Percentiles rank a stretch among this genome's conserved stretches.
Conservation (phyloP, 768 basidiomycete species). For the Trametes cingulata region DNA sequence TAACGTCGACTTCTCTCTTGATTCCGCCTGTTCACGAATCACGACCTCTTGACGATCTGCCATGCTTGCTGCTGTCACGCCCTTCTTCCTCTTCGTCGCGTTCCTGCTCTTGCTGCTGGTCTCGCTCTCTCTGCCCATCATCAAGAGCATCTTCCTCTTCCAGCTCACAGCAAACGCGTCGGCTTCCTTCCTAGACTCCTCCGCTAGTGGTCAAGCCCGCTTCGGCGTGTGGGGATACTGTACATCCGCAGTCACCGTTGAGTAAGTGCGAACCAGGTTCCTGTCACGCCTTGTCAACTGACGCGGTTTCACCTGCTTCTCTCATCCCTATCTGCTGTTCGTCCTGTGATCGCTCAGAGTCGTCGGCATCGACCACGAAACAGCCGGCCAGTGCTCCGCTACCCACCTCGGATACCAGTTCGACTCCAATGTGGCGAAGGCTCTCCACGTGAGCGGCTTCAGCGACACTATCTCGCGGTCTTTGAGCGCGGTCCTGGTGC, state of each 20-base stretch:
- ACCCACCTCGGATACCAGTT: slow-evolving; percentile 56
- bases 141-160: slow-evolving; percentile 56
- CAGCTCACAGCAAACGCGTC: slow-evolving; percentile 41
- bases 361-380: slow-evolving; percentile 41
- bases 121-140: slow-evolving; percentile 61
- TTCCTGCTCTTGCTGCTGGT: slow-evolving; percentile 64
- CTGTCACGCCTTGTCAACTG: slow-evolving; percentile 3
- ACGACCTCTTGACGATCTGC: slow-evolving; percentile 5
- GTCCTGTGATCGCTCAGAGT: slow-evolving; percentile 35
- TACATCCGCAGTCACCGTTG: slow-evolving; percentile 45
- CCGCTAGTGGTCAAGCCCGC: slow-evolving; percentile 40
- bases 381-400: slow-evolving; percentile 46
- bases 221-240: slow-evolving; percentile 73
- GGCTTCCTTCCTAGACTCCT: slow-evolving; percentile 35
- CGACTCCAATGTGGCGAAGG: slow-evolving; percentile 47
- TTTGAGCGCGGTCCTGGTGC: slow-evolving; percentile 50
- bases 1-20: background rate
- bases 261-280: slow-evolving; percentile 35
- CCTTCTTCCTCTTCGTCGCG: slow-evolving; percentile 49
- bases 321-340: slow-evolving; percentile 16
- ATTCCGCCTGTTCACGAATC: background rate
- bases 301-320: slow-evolving; percentile 13
- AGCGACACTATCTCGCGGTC: slow-evolving; percentile 45
- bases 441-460: slow-evolving; percentile 39
- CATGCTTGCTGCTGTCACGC: slow-evolving; percentile 35